phyloP scores from a whole-genome alignment of 2,329 filamentous ascomycete species.

The Scedosporium apiospermum region DNA sequence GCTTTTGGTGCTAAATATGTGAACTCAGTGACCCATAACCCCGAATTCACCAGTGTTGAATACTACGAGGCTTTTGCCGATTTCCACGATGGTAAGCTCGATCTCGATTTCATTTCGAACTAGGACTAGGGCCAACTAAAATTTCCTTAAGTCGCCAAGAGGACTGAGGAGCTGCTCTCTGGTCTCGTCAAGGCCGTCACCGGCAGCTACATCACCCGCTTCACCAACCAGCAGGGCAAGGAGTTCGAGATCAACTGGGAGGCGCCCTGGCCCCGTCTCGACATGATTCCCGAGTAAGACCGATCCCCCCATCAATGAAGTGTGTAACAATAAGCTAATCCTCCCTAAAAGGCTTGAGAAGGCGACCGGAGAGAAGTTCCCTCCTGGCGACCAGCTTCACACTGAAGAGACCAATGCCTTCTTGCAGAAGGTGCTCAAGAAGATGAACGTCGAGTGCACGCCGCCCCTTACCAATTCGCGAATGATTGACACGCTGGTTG shows the following conservation, averaged over 20 bases:
- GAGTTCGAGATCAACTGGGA: conserved; percentile 92
- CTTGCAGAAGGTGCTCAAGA: conserved; percentile 73
- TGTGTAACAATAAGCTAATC: not conserved
- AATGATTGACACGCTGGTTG: conserved; percentile 91
- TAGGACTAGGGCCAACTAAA: conserved; percentile 16
- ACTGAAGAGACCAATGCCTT: conserved; percentile 84
- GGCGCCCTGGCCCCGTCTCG: conserved; percentile 81
- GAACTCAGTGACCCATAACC: conserved; percentile 53
- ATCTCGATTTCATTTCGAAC: too few species aligned
- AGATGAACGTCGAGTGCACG: conserved; percentile 82
- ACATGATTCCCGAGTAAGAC: conserved; percentile 60
- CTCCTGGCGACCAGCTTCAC: conserved; percentile 78
- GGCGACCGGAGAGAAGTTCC: conserved; percentile 87
- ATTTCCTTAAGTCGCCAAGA: conserved; percentile 53
- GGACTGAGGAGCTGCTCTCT: conserved; percentile 89
- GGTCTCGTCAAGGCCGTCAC: conserved; percentile 82
- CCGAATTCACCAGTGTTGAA: conserved; percentile 94
- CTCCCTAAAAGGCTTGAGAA: conserved; percentile 60
- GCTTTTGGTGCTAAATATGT: conserved; percentile 54
- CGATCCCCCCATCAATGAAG: conserved; percentile 26
- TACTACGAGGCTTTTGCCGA: conserved; percentile 95
- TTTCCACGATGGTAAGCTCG: conserved; percentile 63
- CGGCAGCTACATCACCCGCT: conserved; percentile 75
- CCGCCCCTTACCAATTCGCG: conserved; percentile 87
- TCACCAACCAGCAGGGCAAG: conserved; percentile 79